Evolutionary conservation across 805 yeast species (phyloP), one percentile per base, ranked within the genome.

Genomic region (Spathaspora boniae): DNA sequence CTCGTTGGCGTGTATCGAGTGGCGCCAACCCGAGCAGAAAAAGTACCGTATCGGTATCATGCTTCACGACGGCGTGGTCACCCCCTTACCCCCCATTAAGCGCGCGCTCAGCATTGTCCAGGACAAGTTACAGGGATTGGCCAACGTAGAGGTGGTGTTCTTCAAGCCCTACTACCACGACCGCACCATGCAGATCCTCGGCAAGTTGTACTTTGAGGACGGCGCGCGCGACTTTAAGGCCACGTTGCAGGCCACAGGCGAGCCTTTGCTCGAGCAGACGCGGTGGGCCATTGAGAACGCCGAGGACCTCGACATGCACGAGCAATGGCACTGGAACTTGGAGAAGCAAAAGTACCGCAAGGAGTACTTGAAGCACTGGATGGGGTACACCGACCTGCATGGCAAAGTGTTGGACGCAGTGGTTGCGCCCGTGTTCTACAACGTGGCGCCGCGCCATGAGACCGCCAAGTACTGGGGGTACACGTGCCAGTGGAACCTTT

Each of bases 1-100:
- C 32, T 56, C 33, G 3, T 33, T 37, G 14, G 27, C 33, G n/a
- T 78, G 79, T 12, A 46, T 75, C 33, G 76, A 77, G 6, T 77
- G 80, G 81, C 56, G 65, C 41, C 51, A 47, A 21, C 65, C 68
- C 4, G 21, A 37, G 17, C 17, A 29, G 20, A 26, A 25, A n/a
- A 36, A 31, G 20, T 41, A 26, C 25, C 34, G 31, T 24, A 34
- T 45, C 16, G 49, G 46, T 4, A 30, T 45, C n/a, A 23, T 38
- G n/a, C 20, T 22, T 11, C 18, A 24, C 18, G 50, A 44, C 25
- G 47, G 45, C 6, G 37, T 45, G n/a, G 50, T 46, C 3, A 41
- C 26, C n/a, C 52, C 52, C 14, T 36, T 33, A 11, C 53, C 53
- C 12, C 54, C 54, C 18, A 34, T 47, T 14, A 16, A 20, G 17